Base-by-base conservation (phyloP, 2,329 filamentous ascomycete genomes). In the Hymenoscyphus fraxineus region DNA sequence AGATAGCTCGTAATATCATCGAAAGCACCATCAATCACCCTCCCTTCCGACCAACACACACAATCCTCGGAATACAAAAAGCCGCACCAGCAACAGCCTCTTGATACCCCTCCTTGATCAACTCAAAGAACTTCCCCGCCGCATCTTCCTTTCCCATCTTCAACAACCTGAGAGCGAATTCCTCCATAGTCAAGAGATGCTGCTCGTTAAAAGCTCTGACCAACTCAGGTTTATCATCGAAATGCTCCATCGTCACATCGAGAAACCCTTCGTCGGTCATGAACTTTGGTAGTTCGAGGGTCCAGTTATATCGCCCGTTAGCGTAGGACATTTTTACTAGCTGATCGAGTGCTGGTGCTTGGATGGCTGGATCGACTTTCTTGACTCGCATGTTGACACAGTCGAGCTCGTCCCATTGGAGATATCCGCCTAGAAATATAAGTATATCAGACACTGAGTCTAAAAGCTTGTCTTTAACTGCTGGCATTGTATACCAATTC, bases 401-500 rank as follows among this genome's bases (percentile, higher is more conserved):
- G 31, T 63, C 56, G 2, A 59, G 40, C 6, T 63, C 61, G 39
- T 59, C 61, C 61, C 61, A 59, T 54, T 59, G 56, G 12, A 63
- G 56, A 40, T 55, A 59, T 4, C 61, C 56, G 6, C 41, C 47
- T 51, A 12, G 3, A 51, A 12, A 22, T 3, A 51, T 2, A 12
- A 22, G 13, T 51, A 3, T 27, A 22, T 54, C 19, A 54, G 47
- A 35, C 6, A 9, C 35, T 35, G 35, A 9, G 35, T 6, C 35
- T 9, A 1, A 35, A 35, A 35, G 27, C 2, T 27, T 27, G 27
- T 27, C 1, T 27, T 27, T 3, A 3, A 27, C 27, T 27, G 27
- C 27, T 27, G 27, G 27, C 27, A 27, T 27, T 27, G 27, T 27
- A 27, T 27, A 27, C 27, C 27, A 27, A 2, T 27, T 27, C 27